Base-by-base conservation (phyloP, 2,329 filamentous ascomycete genomes). In the Madurella mycetomatis region DNA sequence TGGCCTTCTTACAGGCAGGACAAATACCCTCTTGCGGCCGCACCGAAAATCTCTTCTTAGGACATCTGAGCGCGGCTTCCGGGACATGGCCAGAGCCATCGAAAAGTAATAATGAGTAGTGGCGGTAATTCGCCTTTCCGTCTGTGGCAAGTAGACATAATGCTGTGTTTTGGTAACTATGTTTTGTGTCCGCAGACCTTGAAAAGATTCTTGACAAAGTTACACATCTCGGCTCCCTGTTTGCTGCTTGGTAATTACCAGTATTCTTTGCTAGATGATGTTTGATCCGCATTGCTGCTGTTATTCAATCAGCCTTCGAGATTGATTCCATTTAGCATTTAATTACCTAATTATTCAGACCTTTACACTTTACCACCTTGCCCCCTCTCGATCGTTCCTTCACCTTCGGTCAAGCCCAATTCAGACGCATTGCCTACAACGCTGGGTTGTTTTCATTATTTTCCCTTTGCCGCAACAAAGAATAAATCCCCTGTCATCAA, bases 101-200 rank as follows among this genome's bases (percentile, higher is more conserved):
- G 34, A 37, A 15, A 37, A 37, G 34, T 4, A 37, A 37, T 15
- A 12, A 5, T 15, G 34, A 12, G 2, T 37, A 12, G 34, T 3
- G 34, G 12, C 4, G 13, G 11, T 37, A 15, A 9, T 37, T 37
- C 11, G 2, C 34, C 4, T 37, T 9, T 11, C 13, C 34, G 46
- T 30, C 46, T 13, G 41, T 46, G 30, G 19, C 47, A 9, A 25
- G 2, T 9, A 5, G n/a, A 47, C 52, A 55, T 12, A 25, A 19
- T 15, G 17, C 17, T 7, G 48, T 51, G 30, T 47, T 55, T 25
- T 55, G 47, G 43, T 51, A n/a, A n/a, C n/a, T n/a, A 55, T n/a
- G 39, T 30, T 32, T 32, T 44, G 19, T 45, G 46, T 9, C 46
- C 30, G 19, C 51, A 54, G 9, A 17, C 51, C 41, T 12, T 11